Evolutionary conservation across 2,329 filamentous ascomycete genomes (phyloP).

Genomic region (Aspergillaceae sp.): DNA sequence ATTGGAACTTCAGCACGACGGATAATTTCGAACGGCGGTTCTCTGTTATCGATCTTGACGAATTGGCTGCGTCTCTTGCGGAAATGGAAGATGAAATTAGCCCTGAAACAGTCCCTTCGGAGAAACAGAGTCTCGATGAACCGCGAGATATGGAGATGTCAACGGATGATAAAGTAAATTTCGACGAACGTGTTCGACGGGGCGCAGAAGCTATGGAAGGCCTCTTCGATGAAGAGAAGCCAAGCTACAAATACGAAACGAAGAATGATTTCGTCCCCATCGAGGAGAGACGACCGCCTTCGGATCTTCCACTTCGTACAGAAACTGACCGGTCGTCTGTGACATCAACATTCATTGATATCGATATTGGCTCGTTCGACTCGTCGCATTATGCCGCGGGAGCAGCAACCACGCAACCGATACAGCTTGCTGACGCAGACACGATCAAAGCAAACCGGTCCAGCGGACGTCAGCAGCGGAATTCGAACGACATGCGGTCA

Average conservation of each 20-base stretch:
- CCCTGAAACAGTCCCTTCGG: constrained; percentile 18
- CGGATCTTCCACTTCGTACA: constrained; percentile 46
- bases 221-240: constrained; percentile 48
- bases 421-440: constrained; percentile 44
- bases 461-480: constrained; percentile 37
- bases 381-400: constrained; percentile 44
- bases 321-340: constrained; percentile 41
- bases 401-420: constrained; percentile 42
- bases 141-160: constrained; percentile 27
- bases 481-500: constrained; percentile 28
- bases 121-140: constrained; percentile 22
- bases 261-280: constrained; percentile 43
- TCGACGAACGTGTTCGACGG: constrained; percentile 49
- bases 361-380: constrained; percentile 49
- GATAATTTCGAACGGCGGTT: constrained; percentile 50
- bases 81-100: constrained; percentile 35
- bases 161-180: constrained; percentile 42
- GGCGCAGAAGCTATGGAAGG: constrained; percentile 50
- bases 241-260: constrained; percentile 51
- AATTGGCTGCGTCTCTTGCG: constrained; percentile 40
- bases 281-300: constrained; percentile 35
- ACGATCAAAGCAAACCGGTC: constrained; percentile 50
- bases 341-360: constrained; percentile 44
- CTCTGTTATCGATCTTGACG: constrained; percentile 39
- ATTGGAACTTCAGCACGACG: constrained; percentile 59